Evolutionary conservation across 371 early-diverging fungal species (phyloP), one percentile per base, ranked within the genome.

Genomic region (Synchytrium microbalum): DNA sequence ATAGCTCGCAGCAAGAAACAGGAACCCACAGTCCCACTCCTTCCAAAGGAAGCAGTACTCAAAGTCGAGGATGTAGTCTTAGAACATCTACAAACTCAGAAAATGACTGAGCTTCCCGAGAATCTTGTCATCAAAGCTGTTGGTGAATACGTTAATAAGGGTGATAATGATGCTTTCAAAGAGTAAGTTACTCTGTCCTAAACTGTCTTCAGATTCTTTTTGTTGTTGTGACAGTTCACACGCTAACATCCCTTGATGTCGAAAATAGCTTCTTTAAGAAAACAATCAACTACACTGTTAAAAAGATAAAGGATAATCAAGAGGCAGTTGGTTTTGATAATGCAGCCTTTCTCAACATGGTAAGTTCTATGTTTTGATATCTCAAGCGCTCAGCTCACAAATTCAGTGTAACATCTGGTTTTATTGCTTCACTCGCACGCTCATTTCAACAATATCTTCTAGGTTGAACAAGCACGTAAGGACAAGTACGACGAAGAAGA

Each of bases 111-210:
- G 59, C 69, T 94, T 16, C 85, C 92, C 1, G 94, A 92, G 60
- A 77, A 85, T 32, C 86, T 87, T 59, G 78, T 96, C 19, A 84
- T 82, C 8, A 87, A 91, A 54, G 88, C 93, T 16, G 83, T 95
- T 1, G 74, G 82, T 10, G 63, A 78, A 51, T 89, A 87, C 79
- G 92, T 95, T 8, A 90, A 91, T 53, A 96, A 95, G 74, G 91
- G 90, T 60, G 95, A 96, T 61, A 84, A 81, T 58, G 88, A 88
- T 26, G 89, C 90, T 0, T 86, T 92, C 53, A 70, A 75, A 30
- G 76, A 78, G 72, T 86, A 33, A 54, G 64, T 38, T 38, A 38
- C 46, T 38, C 19, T 38, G 10, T 19, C 46, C 10, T 19, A 10
- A 24, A 56, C 56, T 24, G 24, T 13, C 8, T 24, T 56, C 26